A percentile compares a stretch with the other conserved stretches of the same genome.
These are phyloP conservation scores for Candida oleophila DNA, from an alignment of 805 yeast genomes.

Conservation along the genomic window DNA sequence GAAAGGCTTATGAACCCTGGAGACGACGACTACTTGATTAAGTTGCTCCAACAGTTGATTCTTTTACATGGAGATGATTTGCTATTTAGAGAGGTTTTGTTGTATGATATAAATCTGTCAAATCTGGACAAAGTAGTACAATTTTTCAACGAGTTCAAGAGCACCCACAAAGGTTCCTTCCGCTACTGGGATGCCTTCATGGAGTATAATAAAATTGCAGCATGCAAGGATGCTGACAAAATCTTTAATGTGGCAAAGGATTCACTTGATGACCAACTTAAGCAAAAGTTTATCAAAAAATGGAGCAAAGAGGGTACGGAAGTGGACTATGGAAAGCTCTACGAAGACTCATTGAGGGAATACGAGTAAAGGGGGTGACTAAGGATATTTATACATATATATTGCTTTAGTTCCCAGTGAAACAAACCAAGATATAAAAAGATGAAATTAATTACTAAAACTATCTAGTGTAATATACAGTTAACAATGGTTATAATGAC, in stretches of 20 bases:
- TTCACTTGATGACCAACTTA: not conserved
- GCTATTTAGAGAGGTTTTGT: conserved; percentile 1
- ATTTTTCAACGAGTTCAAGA: not conserved
- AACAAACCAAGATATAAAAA: too few relatives aligned
- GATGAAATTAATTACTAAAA: too few relatives aligned
- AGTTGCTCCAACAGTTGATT: conserved; percentile 24
- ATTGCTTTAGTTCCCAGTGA: too few relatives aligned
- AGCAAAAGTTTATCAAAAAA: not conserved
- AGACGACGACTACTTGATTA: conserved; percentile 24
- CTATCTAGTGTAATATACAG: conserved; percentile 4
- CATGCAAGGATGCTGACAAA: not conserved
- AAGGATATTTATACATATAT: not conserved
- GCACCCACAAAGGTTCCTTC: not conserved
- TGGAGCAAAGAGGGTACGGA: not conserved
- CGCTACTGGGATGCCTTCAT: not conserved
- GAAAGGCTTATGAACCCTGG: conserved; percentile 31
- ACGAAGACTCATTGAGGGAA: not conserved
- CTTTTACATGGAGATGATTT: not conserved
- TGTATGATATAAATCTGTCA: not conserved
- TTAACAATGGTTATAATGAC: conserved; percentile 18
- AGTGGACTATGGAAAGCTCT: not conserved
- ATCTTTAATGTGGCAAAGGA: not conserved
- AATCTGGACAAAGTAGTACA: not conserved
- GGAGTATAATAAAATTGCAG: not conserved
- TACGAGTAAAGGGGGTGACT: not conserved